These are phyloP conservation scores for Pseudogymnoascus sp. DNA, from an alignment of 2,329 filamentous ascomycete species.

Conservation along the genomic window DNA sequence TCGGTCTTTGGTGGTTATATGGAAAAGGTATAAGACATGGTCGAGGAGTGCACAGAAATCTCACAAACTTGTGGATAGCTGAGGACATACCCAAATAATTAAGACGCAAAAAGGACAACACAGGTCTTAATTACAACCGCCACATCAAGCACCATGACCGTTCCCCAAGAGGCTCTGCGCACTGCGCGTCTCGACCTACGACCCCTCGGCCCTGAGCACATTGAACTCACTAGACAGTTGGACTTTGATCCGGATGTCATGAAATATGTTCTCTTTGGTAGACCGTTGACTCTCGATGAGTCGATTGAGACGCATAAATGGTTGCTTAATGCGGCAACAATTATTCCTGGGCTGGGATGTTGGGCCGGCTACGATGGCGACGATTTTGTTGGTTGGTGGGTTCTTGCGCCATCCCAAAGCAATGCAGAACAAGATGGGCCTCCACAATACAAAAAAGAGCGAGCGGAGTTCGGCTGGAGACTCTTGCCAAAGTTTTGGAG, in stretches of 20 bases:
- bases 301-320: not conserved
- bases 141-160: not conserved
- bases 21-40: not conserved
- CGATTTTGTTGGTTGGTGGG: constrained; percentile 29
- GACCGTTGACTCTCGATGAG: not conserved
- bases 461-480: constrained; percentile 25
- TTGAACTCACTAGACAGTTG: not conserved
- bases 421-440: not conserved
- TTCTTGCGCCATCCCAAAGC: constrained; percentile 20
- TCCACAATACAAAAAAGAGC: constrained; percentile 9
- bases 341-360: not conserved
- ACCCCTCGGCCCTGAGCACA: not conserved
- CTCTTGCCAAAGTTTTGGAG: constrained; percentile 27
- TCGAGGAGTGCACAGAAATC: not conserved
- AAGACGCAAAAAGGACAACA: not conserved
- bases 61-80: not conserved
- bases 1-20: not conserved
- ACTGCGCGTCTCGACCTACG: constrained; percentile 1
- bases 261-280: not conserved
- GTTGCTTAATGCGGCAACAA: not conserved
- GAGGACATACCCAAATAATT: not conserved
- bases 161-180: not conserved
- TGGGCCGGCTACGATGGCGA: constrained; percentile 12
- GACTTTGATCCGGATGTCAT: constrained; percentile 4
- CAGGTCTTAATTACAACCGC: not conserved